Evolutionary conservation across 768 basidiomycete species (phyloP).

Genomic region (Mycena chlorophos): DNA sequence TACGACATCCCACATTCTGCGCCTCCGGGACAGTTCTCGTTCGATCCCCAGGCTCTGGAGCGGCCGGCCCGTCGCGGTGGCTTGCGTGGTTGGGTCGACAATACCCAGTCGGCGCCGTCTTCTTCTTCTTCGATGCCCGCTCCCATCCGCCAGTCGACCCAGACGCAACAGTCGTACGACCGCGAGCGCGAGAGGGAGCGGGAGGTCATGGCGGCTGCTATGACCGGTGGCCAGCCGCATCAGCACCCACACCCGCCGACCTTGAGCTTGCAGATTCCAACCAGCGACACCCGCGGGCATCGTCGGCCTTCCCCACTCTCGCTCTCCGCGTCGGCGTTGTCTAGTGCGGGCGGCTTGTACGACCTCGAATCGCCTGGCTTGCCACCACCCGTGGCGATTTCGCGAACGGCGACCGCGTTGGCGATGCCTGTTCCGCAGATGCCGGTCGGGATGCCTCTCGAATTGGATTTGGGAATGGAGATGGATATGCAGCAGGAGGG

Average conservation of each 20-base stretch:
- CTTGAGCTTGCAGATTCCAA: not conserved
- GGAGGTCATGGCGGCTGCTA: not conserved
- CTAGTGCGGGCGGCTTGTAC: not conserved
- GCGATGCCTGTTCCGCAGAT: not conserved
- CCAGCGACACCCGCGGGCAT: not conserved
- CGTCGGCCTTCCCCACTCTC: not conserved
- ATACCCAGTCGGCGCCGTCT: not conserved
- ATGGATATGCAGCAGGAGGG: not conserved
- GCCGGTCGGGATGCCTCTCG: not conserved
- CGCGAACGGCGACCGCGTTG: not conserved
- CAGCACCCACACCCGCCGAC: not conserved
- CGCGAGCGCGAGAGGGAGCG: not conserved
- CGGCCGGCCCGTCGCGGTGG: not conserved
- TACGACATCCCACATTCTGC: not conserved
- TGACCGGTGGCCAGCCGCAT: not conserved
- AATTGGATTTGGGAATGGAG: not conserved
- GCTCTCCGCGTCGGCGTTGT: not conserved
- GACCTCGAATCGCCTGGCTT: not conserved
- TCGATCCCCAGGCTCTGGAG: not conserved
- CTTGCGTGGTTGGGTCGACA: not conserved
- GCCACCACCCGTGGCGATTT: not conserved
- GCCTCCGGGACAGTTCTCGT: not conserved
- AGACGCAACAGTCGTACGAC: not conserved
- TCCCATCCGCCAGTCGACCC: not conserved
- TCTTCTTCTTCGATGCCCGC: not conserved